Base-by-base conservation (phyloP, 495 filamentous ascomycete species). In the Cryomyces antarcticus region DNA sequence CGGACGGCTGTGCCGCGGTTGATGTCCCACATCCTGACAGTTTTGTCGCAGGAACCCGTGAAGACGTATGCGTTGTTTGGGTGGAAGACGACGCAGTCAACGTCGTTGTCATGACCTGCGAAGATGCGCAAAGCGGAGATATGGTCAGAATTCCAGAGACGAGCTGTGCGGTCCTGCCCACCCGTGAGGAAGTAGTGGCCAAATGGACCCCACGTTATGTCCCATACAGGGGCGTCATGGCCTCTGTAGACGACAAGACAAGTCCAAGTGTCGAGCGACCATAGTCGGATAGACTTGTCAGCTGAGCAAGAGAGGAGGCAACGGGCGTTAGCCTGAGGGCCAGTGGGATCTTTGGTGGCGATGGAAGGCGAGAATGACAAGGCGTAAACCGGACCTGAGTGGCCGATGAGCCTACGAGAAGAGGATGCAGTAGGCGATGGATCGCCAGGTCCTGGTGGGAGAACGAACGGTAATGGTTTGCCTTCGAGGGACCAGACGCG, bases 1-100 rank as follows among this genome's bases (percentile, higher is more conserved):
- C 89, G 80, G 0, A 94, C 82, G 36, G 81, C 78, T 44, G 77
- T 77, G 17, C 89, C 89, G 6, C 73, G 83, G 1, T 68, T 65
- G n/a, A 94, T 66, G n/a, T 81, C 73, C 88, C 89, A 97, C 87
- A 97, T 95, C 13, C 89, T 77, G 17, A 95, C 82, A 0, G 85
- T 86, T 61, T 82, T 82, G 58, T 97, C 89, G 38, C 69, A 77
- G 40, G 80, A 85, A 0, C 78, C 84, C 2, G 89, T 94, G 62
- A 96, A 93, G 39, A 94, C 62, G 49, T 96, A 96, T 4, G 77
- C 73, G 5, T 79, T 81, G 56, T 96, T 97, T 2, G 88, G 86
- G 52, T 97, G 89, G 69, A 86, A 97, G 11, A 75, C 71, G 17
- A 96, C 65, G 35, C 71, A 72, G 48, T 89, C 88, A 27, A 94